Conservation (phyloP, 2,329 filamentous ascomycete species). For the Trichoderma semiorbis region DNA sequence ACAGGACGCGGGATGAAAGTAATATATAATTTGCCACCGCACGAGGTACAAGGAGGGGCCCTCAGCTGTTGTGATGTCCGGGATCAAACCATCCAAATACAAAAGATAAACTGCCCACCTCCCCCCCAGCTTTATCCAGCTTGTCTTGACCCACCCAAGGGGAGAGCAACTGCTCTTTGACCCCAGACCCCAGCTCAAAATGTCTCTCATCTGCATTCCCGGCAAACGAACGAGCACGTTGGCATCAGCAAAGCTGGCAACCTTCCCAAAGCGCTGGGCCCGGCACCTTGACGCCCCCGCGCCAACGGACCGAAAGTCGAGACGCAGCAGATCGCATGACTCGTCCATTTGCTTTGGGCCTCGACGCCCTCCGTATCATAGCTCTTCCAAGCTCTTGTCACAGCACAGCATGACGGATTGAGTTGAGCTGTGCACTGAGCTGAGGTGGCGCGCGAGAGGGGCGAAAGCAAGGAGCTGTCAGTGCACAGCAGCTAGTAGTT, state of each 20-base stretch:
- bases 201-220: slow-evolving; percentile 6
- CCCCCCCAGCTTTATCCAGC: neutral
- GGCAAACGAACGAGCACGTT: neutral
- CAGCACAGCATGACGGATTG: neutral
- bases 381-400: neutral
- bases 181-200: slow-evolving; percentile 7
- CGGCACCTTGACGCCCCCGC: neutral
- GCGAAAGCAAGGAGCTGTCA: slow-evolving; percentile 15
- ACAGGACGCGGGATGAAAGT: neutral
- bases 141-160: neutral
- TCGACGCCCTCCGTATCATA: neutral
- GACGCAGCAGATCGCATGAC: neutral
- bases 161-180: slow-evolving; percentile 6
- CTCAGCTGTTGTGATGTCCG: slow-evolving; percentile 5
- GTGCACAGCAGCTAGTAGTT: slow-evolving; percentile 17
- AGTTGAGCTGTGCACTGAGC: neutral
- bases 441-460: slow-evolving; percentile 12
- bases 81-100: slow-evolving; percentile 10
- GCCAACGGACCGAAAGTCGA: slow-evolving; percentile 5
- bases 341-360: neutral
- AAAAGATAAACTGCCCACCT: neutral
- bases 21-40: neutral
- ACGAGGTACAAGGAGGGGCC: neutral
- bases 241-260: neutral
- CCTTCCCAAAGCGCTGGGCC: neutral